A percentile compares a stretch with the other conserved stretches of the same genome.
These are phyloP conservation scores for Cichorium intybus DNA, from an alignment of 140 eudicot species.

Conservation along the genomic window DNA sequence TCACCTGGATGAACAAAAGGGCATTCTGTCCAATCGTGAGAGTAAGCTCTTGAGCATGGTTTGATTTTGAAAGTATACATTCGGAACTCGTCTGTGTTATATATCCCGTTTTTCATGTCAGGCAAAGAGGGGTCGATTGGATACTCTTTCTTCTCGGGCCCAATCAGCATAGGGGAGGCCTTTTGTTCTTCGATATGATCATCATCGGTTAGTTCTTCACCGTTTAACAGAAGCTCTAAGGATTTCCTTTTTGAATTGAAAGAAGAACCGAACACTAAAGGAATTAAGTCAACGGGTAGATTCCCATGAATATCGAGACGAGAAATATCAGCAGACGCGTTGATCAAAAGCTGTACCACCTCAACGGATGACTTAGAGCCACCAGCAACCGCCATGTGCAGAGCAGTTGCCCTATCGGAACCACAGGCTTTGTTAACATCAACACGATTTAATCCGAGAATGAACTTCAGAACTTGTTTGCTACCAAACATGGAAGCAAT, in stretches of 20 bases:
- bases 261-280: constrained; percentile 24
- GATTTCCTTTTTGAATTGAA: constrained; percentile 38
- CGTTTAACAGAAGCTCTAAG: constrained; percentile 52
- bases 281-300: constrained; percentile 52
- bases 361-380: constrained; percentile 49
- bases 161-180: constrained; percentile 16
- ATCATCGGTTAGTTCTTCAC: constrained; percentile 34
- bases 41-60: constrained; percentile 89
- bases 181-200: constrained; percentile 19
- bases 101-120: constrained; percentile 71
- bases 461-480: constrained; percentile 47
- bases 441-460: constrained; percentile 41
- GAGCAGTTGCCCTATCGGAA: constrained; percentile 74
- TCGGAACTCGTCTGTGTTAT: constrained; percentile 78
- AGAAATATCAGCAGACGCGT: constrained; percentile 53
- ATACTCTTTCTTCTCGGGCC: constrained; percentile 63
- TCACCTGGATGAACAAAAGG: constrained; percentile 92
- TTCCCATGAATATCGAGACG: constrained; percentile 59
- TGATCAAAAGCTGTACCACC: constrained; percentile 58
- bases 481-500: constrained; percentile 78
- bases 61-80: constrained; percentile 77
- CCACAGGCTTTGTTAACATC: constrained; percentile 71
- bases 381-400: constrained; percentile 73
- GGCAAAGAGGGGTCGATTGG: constrained; percentile 70
- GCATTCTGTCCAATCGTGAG: constrained; percentile 93